Base-by-base conservation (phyloP, 208 protist species). In the Trypanosoma boissoni region DNA sequence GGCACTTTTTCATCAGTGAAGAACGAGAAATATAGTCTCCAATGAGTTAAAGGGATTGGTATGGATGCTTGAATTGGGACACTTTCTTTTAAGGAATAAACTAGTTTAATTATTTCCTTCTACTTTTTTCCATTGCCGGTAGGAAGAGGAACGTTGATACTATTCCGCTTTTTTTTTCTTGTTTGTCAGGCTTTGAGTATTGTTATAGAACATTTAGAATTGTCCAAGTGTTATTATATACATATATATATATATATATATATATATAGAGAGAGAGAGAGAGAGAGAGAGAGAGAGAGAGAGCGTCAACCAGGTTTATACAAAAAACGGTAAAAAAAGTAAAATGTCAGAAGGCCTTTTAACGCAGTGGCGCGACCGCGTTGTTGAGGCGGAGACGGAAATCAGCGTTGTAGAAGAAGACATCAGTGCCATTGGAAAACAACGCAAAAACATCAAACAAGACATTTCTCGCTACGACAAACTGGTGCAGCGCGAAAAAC, bases 371-470 rank as follows among this genome's bases (percentile, higher is more conserved):
- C 52, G 66, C 31, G 76, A 81, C 51, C 83, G 83, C 42, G 83
- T 91, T n/a, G 52, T 84, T 9, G 88, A 91, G 65, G 70, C 74
- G 3, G 77, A 88, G 68, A 76, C 71, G 53, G 73, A 88, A 51
- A 66, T 86, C 12, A 56, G 72, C 18, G 54, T 83, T 6, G 77
- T 87, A 43, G 66, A 91, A 63, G 81, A 87, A 32, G 83, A 93
- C 36, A 84, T 91, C 23, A 68, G 72, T 36, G 71, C 70, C 32
- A 64, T 85, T 20, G 56, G 64, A 27, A 45, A 75, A 39, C 42
- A 78, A 46, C 78, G 76, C 32, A 78, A 75, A 32, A 26, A 48
- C 9, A 48, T 86, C 3, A 88, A 88, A 60, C 44, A 73, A 21
- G 64, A 78, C 23, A 70, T 80, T 9, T 70, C 59, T 16, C 72